Base-by-base conservation (phyloP, 2,329 filamentous ascomycete species). In the Aspergillus sp. region DNA sequence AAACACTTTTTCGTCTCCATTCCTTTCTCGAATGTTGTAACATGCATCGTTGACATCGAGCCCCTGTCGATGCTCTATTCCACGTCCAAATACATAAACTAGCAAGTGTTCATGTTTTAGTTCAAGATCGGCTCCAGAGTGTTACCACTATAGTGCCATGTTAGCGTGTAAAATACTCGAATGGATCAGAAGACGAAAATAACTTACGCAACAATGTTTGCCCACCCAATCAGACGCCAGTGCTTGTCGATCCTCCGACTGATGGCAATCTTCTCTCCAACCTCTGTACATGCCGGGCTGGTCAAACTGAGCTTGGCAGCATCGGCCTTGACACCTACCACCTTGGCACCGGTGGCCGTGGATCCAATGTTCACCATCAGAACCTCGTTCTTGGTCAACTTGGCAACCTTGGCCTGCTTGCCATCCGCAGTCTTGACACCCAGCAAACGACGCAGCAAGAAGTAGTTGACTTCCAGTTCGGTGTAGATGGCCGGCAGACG, bases 321-420 rank as follows among this genome's bases (percentile, higher is more conserved):
- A 79, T 98, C 93, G 64, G 91, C 90, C 80, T 93, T 96, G 66
- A 97, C 94, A 62, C 88, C 91, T 49, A 93, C 81, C 45, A 98
- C 88, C 81, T 97, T 98, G 57, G 93, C 93, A 71, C 93, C 93
- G 9, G 91, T 96, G 41, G 93, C 94, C 7, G 91, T 97, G 34
- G 88, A 95, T 52, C 93, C 93, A 66, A 98, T 98, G 78, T 98
- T 98, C 57, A 98, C 93, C 93, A 98, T 97, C 72, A 98, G 85
- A 63, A 97, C 89, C 72, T 98, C 93, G 73, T 95, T 96, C 83
- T 97, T 98, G 48, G 89, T 78, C 56, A 98, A 79, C 77, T 98
- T 98, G 61, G 90, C 89, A 57, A 98, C 93, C 84, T 98, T 98
- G 64, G 91, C 91, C 74, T 97, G 93, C 79, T 98, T 98, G 68